Base-by-base conservation (phyloP, 108 stramenopile species). In the Schizochytrium sp. region DNA sequence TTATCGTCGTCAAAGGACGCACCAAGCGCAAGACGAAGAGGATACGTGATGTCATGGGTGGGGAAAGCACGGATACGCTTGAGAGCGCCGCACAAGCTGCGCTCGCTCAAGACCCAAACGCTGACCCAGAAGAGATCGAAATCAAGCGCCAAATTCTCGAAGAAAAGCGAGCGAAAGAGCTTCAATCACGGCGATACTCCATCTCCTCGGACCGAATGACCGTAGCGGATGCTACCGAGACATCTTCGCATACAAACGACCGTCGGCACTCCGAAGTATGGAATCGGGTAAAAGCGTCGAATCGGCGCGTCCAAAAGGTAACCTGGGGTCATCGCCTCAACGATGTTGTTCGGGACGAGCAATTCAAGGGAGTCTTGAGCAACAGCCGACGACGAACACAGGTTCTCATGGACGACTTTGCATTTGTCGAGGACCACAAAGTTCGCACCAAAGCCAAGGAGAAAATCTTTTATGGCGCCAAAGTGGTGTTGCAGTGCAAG, bases 391-490 rank as follows among this genome's bases (percentile, higher is more conserved):
- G 76, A 6, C 76, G 76, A n/a, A 19, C 51, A 45, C 76, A 83
- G 5, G 14, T 83, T 53, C 19, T 53, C 76, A 55, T 25, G 43
- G 76, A 83, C 45, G 51, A 83, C 76, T 83, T 83, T 3, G 4
- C 45, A 12, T 47, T 47, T 47, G 28, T 53, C 10, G 76, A 83
- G 28, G 28, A 47, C 48, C n/a, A 47, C 48, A 47, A 12, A 12
- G 48, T 25, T 18, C 6, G 76, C 16, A 53, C 51, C n/a, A 83
- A 28, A 23, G 76, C 48, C 45, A 47, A 53, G 25, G 76, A 83
- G 51, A 83, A 83, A 53, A 83, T 83, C n/a, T 83, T 83, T 23
- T 83, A 83, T 45, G 76, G 76, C 12, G 76, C 76, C 76, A 83
- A 83, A 53, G 76, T 83, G 12, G 76, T 47, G 16, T 23, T 83